Percentiles rank a stretch among this genome's conserved stretches.
Conservation (phyloP, 2,329 filamentous ascomycete genomes). For the Bisporella sp. region DNA sequence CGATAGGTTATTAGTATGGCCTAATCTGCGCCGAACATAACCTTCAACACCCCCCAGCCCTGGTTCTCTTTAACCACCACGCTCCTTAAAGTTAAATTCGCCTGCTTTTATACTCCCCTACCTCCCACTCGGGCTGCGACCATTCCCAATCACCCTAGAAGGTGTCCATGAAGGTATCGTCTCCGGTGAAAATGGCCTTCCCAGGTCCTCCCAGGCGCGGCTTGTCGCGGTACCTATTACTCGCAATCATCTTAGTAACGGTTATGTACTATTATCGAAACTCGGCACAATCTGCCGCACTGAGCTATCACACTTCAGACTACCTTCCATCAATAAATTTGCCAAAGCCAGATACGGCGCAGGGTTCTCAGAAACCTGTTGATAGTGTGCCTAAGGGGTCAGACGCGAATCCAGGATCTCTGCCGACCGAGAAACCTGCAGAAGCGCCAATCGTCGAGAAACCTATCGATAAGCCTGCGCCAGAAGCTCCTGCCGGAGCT, state of each 20-base stretch:
- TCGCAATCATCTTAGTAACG: conserved; percentile 6
- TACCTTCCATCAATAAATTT: not conserved
- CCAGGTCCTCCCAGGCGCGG: conserved; percentile 14
- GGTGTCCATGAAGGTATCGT: conserved; percentile 19
- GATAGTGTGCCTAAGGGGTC: not conserved
- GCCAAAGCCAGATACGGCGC: not conserved
- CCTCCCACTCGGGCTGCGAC: no score
- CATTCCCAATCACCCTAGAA: no score
- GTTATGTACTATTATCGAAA: conserved; percentile 10
- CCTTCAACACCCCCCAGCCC: no score
- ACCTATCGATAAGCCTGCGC: not conserved
- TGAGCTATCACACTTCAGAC: conserved; percentile 4
- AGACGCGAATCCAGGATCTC: not conserved
- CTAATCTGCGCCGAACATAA: no score
- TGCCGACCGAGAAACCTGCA: not conserved
- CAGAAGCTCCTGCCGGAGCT: not conserved
- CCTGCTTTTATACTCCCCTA: no score
- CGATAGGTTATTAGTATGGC: no score
- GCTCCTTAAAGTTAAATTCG: no score
- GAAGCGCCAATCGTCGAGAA: conserved; percentile 4
- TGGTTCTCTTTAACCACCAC: no score
- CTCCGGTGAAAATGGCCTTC: conserved; percentile 22
- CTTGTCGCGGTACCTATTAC: conserved; percentile 2
- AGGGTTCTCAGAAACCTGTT: conserved; percentile 1
- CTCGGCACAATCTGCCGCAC: not conserved